A percentile compares a stretch with the other conserved stretches of the same genome.
phyloP scores from a whole-genome alignment of 192 early-diverging fungal genomes.

The Coemansia aciculifera region DNA sequence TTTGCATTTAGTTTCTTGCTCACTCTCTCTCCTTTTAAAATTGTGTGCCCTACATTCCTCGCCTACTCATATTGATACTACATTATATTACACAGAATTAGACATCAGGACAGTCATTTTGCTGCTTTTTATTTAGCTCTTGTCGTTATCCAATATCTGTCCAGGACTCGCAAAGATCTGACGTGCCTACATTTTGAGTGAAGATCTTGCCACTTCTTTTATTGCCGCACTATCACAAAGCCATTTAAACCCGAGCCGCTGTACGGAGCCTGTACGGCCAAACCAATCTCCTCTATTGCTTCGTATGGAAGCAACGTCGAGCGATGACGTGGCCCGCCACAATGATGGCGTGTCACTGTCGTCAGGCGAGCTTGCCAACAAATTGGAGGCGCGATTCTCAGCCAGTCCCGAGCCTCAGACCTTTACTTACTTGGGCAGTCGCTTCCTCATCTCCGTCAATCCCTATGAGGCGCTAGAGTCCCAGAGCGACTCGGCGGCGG shows the following conservation, averaged over 20 bases:
- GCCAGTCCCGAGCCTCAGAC: conserved; percentile 52
- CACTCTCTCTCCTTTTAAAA: not conserved
- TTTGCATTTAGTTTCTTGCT: not conserved
- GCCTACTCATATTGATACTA: not conserved
- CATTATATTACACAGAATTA: not conserved
- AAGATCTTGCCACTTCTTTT: not conserved
- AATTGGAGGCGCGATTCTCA: conserved; percentile 56
- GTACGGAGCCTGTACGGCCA: not conserved
- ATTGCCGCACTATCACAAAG: not conserved
- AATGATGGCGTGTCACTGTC: conserved; percentile 52
- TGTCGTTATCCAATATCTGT: not conserved
- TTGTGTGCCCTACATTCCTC: not conserved
- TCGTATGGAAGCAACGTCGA: conserved; percentile 39
- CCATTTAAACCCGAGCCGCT: not conserved
- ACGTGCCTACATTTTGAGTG: not conserved
- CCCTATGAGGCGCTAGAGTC: conserved; percentile 62
- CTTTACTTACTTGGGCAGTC: conserved; percentile 69
- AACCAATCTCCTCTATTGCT: not conserved
- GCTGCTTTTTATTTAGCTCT: not conserved
- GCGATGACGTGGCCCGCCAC: conserved; percentile 48
- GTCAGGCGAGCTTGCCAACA: conserved; percentile 45
- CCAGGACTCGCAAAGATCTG: not conserved
- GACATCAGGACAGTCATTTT: not conserved
- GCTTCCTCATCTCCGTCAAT: conserved; percentile 71
- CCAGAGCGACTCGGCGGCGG: conserved; percentile 61